These are phyloP conservation scores for Trypanosoma boissoni DNA, from an alignment of 208 protist species.

Conservation along the genomic window DNA sequence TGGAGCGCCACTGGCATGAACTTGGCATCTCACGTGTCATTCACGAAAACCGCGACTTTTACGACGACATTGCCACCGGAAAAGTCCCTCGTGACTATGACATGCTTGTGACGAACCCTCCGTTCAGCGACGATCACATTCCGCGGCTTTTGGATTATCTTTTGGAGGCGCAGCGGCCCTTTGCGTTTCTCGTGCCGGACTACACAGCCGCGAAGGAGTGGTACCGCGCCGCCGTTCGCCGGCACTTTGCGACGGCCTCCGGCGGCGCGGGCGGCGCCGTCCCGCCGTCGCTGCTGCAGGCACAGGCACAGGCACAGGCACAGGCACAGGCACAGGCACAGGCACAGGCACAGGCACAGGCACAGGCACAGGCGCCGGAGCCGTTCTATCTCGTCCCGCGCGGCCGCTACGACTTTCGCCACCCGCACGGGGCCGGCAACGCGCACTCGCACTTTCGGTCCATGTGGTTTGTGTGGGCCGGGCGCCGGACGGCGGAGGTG, in stretches of 20 bases:
- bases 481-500: conserved; percentile 47
- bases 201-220: conserved; percentile 69
- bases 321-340: conserved; percentile 12
- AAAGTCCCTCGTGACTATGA: conserved; percentile 63
- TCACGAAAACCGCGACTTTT: conserved; percentile 89
- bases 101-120: conserved; percentile 77
- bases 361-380: conserved; percentile 33
- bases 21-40: conserved; percentile 70
- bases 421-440: conserved; percentile 53
- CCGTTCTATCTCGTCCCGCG: conserved; percentile 62
- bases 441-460: conserved; percentile 74
- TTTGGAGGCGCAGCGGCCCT: conserved; percentile 37
- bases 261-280: conserved; percentile 30
- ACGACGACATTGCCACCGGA: conserved; percentile 37
- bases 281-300: not conserved
- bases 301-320: conserved; percentile 1
- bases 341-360: conserved; percentile 1
- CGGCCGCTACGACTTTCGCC: conserved; percentile 55
- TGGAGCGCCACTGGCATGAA: conserved; percentile 35
- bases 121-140: conserved; percentile 82
- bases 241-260: conserved; percentile 29
- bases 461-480: conserved; percentile 74
- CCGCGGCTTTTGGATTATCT: conserved; percentile 47
- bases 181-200: conserved; percentile 67
- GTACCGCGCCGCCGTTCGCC: conserved; percentile 40